These are phyloP conservation scores for Themeda triandra DNA, from an alignment of 176 grass and related monocot species.

Conservation along the genomic window DNA sequence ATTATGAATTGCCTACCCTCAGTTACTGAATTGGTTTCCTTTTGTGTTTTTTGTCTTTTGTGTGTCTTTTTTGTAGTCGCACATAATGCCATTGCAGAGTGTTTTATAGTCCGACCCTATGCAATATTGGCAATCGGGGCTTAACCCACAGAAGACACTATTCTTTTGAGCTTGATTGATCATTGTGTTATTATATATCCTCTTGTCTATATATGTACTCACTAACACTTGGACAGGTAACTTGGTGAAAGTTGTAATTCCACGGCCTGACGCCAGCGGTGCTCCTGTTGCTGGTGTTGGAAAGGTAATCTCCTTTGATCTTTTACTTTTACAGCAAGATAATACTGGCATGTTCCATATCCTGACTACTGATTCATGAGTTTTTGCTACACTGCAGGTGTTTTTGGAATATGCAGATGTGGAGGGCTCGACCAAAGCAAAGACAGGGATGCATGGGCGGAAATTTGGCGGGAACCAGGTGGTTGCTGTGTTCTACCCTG, in stretches of 20 bases:
- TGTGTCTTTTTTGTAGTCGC: constrained; percentile 68
- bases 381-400: constrained; percentile 43
- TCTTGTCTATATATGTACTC: constrained; percentile 24
- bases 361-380: background rate
- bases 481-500: constrained; percentile 70
- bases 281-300: constrained; percentile 69
- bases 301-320: constrained; percentile 45
- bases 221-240: constrained; percentile 67
- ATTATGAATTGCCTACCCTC: constrained; percentile 15
- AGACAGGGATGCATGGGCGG: constrained; percentile 70
- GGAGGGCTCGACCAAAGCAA: constrained; percentile 70
- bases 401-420: constrained; percentile 94
- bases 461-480: constrained; percentile 84
- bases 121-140: constrained; percentile 60
- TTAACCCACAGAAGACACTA: constrained; percentile 58
- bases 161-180: constrained; percentile 31
- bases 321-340: background rate
- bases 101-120: constrained; percentile 68
- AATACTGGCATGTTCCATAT: background rate
- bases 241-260: constrained; percentile 86
- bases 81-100: constrained; percentile 63
- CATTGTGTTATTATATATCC: background rate
- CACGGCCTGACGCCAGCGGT: constrained; percentile 71
- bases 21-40: constrained; percentile 56
- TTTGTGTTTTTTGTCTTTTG: constrained; percentile 53